These are phyloP conservation scores for Petunia hybrid DNA, from an alignment of 305 asterid species.

Conservation along the genomic window DNA sequence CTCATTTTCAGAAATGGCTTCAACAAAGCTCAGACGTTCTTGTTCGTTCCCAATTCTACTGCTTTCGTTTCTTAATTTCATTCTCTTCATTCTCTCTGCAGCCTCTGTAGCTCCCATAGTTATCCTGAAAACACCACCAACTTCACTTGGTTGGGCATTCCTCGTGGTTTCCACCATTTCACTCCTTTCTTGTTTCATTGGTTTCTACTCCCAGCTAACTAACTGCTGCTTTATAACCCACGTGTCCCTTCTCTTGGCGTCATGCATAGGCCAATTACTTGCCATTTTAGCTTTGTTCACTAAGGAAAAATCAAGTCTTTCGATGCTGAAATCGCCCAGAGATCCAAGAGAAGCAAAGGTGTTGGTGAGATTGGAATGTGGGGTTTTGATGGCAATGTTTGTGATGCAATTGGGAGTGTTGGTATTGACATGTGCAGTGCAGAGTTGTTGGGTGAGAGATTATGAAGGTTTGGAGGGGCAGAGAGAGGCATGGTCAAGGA, in stretches of 20 bases:
- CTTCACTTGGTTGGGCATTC: constrained; percentile 72
- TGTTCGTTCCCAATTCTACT: constrained; percentile 69
- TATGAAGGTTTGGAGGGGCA: constrained; percentile 61
- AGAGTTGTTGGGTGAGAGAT: constrained; percentile 62
- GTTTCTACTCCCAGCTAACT: constrained; percentile 69
- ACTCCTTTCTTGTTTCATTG: constrained; percentile 61
- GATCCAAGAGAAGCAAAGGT: constrained; percentile 74
- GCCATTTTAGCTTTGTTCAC: constrained; percentile 65
- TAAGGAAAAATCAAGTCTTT: constrained; percentile 63
- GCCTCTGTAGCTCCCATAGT: constrained; percentile 72
- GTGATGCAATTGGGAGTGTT: constrained; percentile 67
- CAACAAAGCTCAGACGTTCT: constrained; percentile 56
- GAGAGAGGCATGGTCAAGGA: constrained; percentile 52
- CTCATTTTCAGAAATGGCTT: constrained; percentile 46
- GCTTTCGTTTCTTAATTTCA: constrained; percentile 64
- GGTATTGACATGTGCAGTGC: constrained; percentile 60
- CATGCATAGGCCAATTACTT: constrained; percentile 59
- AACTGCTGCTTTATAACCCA: constrained; percentile 69
- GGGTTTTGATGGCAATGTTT: constrained; percentile 75
- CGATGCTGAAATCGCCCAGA: constrained; percentile 55
- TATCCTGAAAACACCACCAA: constrained; percentile 69
- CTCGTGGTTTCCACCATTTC: constrained; percentile 63
- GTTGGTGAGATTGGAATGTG: constrained; percentile 81
- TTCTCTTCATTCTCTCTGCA: constrained; percentile 75
- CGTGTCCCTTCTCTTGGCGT: constrained; percentile 64